A percentile compares a stretch with the other conserved stretches of the same genome.
Evolutionary conservation across 1,139 yeast species (phyloP).

Genomic region (Lodderomyces beijingensis): DNA sequence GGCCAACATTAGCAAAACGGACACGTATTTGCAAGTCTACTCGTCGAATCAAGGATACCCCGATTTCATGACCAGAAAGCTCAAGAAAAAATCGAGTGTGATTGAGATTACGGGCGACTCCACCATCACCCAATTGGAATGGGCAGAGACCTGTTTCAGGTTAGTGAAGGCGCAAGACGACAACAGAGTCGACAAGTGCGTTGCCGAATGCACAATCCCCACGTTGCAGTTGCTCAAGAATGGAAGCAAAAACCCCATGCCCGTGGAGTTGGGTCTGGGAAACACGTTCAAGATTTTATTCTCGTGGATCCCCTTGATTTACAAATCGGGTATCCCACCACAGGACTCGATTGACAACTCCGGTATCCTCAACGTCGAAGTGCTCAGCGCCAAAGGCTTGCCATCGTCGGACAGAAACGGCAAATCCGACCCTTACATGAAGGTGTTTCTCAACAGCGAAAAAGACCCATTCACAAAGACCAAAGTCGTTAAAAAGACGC

Average conservation of each 20-base stretch:
- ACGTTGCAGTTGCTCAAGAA: constrained; percentile 64
- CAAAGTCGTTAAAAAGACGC: constrained; percentile 76
- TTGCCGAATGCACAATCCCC: constrained; percentile 64
- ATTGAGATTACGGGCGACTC: constrained; percentile 68
- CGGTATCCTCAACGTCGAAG: constrained; percentile 66
- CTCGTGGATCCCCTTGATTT: constrained; percentile 74
- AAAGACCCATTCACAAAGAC: constrained; percentile 63
- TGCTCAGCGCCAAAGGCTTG: constrained; percentile 64
- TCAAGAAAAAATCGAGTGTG: constrained; percentile 33
- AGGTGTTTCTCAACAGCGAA: constrained; percentile 60
- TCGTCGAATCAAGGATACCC: constrained; percentile 72
- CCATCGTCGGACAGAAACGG: constrained; percentile 86
- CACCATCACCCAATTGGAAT: constrained; percentile 68
- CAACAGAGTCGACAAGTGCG: constrained; percentile 52
- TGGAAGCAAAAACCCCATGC: constrained; percentile 57
- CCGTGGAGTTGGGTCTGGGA: constrained; percentile 43
- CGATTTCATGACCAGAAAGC: constrained; percentile 50
- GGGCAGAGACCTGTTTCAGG: constrained; percentile 64
- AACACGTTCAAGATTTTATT: constrained; percentile 53
- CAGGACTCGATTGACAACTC: constrained; percentile 72
- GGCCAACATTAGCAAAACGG: constrained; percentile 50
- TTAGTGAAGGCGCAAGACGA: constrained; percentile 50
- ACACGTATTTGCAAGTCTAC: constrained; percentile 63
- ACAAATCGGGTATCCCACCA: constrained; percentile 57
- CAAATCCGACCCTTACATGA: constrained; percentile 85